Base-by-base conservation (phyloP, 768 basidiomycete species). In the Sutorius australiensis region DNA sequence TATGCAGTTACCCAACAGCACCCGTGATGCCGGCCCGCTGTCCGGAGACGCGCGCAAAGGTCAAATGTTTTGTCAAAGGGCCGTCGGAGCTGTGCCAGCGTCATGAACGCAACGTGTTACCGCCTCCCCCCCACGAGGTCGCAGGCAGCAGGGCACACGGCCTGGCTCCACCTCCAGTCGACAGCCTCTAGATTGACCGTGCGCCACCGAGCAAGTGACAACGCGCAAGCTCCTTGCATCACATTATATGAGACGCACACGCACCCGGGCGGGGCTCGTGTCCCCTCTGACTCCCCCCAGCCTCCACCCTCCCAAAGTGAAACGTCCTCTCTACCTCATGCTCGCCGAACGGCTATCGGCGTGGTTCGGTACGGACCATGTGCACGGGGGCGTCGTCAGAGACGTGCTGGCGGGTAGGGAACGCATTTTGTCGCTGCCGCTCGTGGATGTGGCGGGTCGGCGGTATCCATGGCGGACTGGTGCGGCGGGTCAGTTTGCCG, bases 401-500 rank as follows among this genome's bases (percentile, higher is more conserved):
- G 66, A 69, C 13, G 59, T 66, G 6, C 57, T 66, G 2, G 53
- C 66, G 8, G 72, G 71, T 17, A 70, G 71, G 51, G 73, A 73
- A 49, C 63, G 70, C 37, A 71, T 82, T 33, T 68, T 79, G 44
- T 77, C 76, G 3, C 68, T 79, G 43, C 77, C 76, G 3, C 71
- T 78, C 55, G 61, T 57, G 6, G 77, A 80, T 14, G 68, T 75
- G 24, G 24, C 4, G 24, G 24, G 24, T 16, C 76, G 80, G 43
- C 78, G 81, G 39, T 82, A 82, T 39, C 62, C 67, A 36, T 71
- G 73, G 33, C 52, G 38, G 34, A 59, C 58, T 24, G 49, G 46
- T 9, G 77, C 82, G 13, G 74, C 81, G 3, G 86, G 84, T 55
- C 83, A 83, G 12, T 72, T 87, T 41, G 83, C 84, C 9, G 80